Conservation (phyloP, 2,329 filamentous ascomycete species). For the Penicillium sp. region DNA sequence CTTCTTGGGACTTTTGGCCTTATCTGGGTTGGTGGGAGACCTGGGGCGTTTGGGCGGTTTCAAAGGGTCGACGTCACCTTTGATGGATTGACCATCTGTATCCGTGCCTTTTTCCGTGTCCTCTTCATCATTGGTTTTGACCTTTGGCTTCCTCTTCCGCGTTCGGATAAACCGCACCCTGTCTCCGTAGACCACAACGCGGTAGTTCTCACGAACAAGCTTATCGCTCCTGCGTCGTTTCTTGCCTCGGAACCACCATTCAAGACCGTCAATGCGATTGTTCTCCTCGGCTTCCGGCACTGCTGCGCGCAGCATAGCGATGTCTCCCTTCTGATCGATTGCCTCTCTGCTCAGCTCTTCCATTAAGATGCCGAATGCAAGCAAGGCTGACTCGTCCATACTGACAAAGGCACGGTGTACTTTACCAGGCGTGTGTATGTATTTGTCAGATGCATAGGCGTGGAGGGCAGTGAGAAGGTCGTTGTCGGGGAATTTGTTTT, state of each 20-base stretch:
- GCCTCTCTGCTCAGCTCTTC: slow-evolving; percentile 56
- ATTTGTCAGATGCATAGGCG: slow-evolving; percentile 57
- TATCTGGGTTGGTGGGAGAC: too few species aligned
- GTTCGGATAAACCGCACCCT: background rate
- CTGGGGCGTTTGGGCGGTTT: background rate
- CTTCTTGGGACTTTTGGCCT: too few species aligned
- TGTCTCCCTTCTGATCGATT: slow-evolving; percentile 58
- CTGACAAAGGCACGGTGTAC: slow-evolving; percentile 48
- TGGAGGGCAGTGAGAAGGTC: slow-evolving; percentile 59
- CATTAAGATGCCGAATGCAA: slow-evolving; percentile 59
- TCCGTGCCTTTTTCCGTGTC: background rate
- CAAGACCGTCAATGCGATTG: background rate
- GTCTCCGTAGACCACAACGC: background rate
- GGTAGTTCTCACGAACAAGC: background rate
- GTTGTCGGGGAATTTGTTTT: slow-evolving; percentile 50
- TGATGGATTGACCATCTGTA: background rate
- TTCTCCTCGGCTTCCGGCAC: background rate
- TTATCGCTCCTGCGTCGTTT: background rate
- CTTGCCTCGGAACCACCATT: background rate
- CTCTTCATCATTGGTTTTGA: background rate
- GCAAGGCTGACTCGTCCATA: slow-evolving; percentile 62
- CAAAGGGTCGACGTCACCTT: background rate
- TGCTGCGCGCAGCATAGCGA: slow-evolving; percentile 47
- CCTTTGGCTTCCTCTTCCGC: background rate
- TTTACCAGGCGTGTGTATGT: slow-evolving; percentile 39